Percentiles rank a stretch among this genome's conserved stretches.
Evolutionary conservation across 805 yeast species (phyloP).

Genomic region (Sugiyamaella chiloensis): DNA sequence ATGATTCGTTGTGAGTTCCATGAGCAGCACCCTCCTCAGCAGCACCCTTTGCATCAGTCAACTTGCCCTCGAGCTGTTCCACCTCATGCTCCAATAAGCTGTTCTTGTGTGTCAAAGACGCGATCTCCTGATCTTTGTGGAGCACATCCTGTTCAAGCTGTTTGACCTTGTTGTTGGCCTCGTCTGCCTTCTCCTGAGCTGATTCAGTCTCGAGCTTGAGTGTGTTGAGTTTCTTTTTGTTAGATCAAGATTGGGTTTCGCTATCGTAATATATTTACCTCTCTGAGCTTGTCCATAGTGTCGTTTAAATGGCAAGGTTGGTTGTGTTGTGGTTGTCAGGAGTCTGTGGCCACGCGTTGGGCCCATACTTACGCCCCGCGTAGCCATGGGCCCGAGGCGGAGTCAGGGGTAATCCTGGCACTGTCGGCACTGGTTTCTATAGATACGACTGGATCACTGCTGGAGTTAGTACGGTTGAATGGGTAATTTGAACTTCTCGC

Average conservation of each 20-base stretch:
- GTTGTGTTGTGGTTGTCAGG: constrained; percentile 2
- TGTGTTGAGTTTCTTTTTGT: constrained; percentile 86
- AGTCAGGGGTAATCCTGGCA: constrained; percentile 1
- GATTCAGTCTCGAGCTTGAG: constrained; percentile 92
- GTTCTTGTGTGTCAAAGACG: constrained; percentile 88
- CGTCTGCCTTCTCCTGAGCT: constrained; percentile 97
- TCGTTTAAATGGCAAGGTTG: neutral
- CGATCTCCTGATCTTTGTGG: constrained; percentile 93
- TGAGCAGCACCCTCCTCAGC: constrained; percentile 89
- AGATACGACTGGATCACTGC: too few relatives aligned
- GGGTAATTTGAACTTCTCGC: too few relatives aligned
- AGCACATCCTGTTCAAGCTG: constrained; percentile 86
- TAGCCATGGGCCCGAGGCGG: constrained; percentile 4
- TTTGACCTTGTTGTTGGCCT: constrained; percentile 73
- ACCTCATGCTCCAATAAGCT: constrained; percentile 81
- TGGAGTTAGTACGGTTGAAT: too few relatives aligned
- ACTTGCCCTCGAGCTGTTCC: constrained; percentile 65
- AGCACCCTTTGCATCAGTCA: constrained; percentile 72
- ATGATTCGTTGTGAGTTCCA: constrained; percentile 85
- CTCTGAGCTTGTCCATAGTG: constrained; percentile 50
- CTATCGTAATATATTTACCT: constrained; percentile 36
- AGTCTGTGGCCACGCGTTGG: constrained; percentile 4
- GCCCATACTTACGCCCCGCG: constrained; percentile 5
- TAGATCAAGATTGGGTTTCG: neutral
- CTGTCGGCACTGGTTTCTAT: too few relatives aligned